These are phyloP conservation scores for Petunia secreta DNA, from an alignment of 257 asterid species.

Conservation along the genomic window DNA sequence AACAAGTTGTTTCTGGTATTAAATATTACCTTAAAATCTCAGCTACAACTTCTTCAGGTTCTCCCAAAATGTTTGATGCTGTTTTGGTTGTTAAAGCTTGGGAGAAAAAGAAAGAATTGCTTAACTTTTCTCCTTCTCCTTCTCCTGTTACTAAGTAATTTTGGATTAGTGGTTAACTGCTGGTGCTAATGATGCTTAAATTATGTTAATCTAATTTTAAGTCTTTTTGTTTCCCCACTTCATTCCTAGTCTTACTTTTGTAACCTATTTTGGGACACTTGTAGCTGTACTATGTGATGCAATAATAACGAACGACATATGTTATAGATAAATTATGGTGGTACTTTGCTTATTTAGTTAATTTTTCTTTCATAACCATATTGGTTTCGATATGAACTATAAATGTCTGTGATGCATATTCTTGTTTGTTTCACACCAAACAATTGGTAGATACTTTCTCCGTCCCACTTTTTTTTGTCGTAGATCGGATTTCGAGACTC, in stretches of 20 bases:
- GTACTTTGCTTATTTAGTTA: background rate
- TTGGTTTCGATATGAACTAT: too few relatives aligned
- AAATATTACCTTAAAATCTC: slow-evolving; percentile 67
- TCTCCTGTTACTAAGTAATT: slow-evolving; percentile 32
- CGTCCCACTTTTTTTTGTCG: too few relatives aligned
- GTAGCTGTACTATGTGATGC: background rate
- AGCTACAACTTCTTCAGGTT: slow-evolving; percentile 31
- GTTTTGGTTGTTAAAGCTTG: slow-evolving; percentile 61
- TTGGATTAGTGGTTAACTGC: background rate
- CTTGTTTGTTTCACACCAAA: too few relatives aligned
- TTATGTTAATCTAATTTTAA: slow-evolving; percentile 4
- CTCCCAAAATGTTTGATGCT: slow-evolving; percentile 48
- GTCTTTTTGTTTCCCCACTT: too few relatives aligned
- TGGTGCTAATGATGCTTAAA: background rate
- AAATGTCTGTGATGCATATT: too few relatives aligned
- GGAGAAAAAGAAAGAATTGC: slow-evolving; percentile 44
- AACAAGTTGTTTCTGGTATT: slow-evolving; percentile 77
- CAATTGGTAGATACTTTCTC: too few relatives aligned
- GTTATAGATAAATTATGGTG: background rate
- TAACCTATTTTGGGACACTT: background rate
- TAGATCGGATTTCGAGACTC: too few relatives aligned
- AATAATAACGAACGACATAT: background rate
- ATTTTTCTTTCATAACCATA: too few relatives aligned
- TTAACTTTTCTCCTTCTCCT: slow-evolving; percentile 46
- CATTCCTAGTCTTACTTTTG: background rate